Base-by-base conservation (phyloP, 129 eudicot genomes). In the Oenanthe sinensis region DNA sequence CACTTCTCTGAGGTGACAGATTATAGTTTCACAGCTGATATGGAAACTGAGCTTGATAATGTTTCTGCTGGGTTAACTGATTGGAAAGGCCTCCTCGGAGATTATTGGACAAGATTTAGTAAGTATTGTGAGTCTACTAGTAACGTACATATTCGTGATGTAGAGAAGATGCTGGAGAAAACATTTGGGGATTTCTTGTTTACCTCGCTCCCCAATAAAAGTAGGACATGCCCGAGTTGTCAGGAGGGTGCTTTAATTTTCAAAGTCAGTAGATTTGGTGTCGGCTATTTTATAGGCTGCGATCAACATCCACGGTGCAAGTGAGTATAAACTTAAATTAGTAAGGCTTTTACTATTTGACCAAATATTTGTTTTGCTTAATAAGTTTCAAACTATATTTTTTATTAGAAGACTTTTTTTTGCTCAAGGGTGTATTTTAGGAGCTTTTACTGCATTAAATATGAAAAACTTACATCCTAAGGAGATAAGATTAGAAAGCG, bases 131-230 rank as follows among this genome's bases (percentile, higher is more conserved):
- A 90, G 76, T 81, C 71, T 72, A 85, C 96, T 65, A 75, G 94
- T 80, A 82, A 45, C 26, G 91, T 95, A 75, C 96, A 90, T 84
- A 92, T 95, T 83, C 97, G 85, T 84, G 88, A 91, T 76, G 99
- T 95, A 87, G 97, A 95, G 86, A 95, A 95, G 85, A 95, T 95
- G 99, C 76, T 95, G 93, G 99, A 92, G 86, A 88, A 89, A 79
- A 86, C 91, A 47, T 95, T 90, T 87, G 92, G 87, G 49, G 85
- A 87, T 79, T 88, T 86, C 80, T 84, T 95, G 71, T 95, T 95
- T 72, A 71, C 92, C 46, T 91, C 91, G 70, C 88, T 95, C 76
- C 97, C 89, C 67, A 83, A 85, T 79, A 89, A 84, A 85, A 85
- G 85, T 84, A 92, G 97, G 84, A 80, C 88, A 39, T 95, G 99